Evolutionary conservation across 2,329 filamentous ascomycete genomes (phyloP), one percentile per base, ranked within the genome.

Genomic region (Fusarium tupiense): DNA sequence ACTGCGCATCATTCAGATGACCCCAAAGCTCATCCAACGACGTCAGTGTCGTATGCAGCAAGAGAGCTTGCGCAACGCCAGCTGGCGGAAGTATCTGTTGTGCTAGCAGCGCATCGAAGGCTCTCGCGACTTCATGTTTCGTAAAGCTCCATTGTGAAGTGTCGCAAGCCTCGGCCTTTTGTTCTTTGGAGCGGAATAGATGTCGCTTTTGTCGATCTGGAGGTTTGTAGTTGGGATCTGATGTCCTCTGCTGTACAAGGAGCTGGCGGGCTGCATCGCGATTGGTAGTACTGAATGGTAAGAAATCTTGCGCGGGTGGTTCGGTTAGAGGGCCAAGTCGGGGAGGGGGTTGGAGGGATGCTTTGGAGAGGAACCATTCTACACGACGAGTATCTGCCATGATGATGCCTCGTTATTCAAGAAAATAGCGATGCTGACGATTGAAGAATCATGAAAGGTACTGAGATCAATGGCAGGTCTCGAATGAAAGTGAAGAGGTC

Each of bases 1-100:
- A 50, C 4, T 37, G 49, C 2, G 50, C 22, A 19, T 73, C 71
- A 11, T 58, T 41, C 1, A 73, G 16, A 13, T 73, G 71, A 0
- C 53, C 58, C 71, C 71, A 73, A 12, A 73, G 66, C 33, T 73
- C 71, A 20, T 67, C 66, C 14, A 73, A 17, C 1, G 61, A 58
- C 0, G 43, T 58, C 9, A 70, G 24, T 1, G 49, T 41, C 2
- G 44, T 49, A 10, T 58, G 50, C 5, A 56, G 8, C 11, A 73
- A 14, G 5, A 73, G 20, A 5, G 66, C 71, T 14, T 73, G 71
- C 1, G 66, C 71, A 8, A 71, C 60, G 2, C 71, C 71, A 17
- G 69, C 44, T 1, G 71, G 58, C 1, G 67, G 61, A 11, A 74
- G 35, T 2, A 22, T 22, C 16, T 53, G n/a, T 2, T 54, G 57